Base-by-base conservation (phyloP, 2,329 filamentous ascomycete species). In the Eurotiales sp. region DNA sequence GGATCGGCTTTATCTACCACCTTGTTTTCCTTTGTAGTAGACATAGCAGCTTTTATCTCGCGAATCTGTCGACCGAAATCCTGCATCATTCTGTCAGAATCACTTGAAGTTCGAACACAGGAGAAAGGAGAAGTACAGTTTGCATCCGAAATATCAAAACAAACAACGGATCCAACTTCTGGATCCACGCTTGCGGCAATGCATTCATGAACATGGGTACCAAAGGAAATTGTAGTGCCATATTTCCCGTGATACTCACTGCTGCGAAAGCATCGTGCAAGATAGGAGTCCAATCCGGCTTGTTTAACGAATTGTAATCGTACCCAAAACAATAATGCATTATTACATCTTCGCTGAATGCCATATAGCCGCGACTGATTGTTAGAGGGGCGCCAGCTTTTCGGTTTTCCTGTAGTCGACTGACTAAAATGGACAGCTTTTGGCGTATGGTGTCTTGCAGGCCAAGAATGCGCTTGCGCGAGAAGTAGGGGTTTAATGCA, bases 291-390 rank as follows among this genome's bases (percentile, higher is more conserved):
- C 46, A 49, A 12, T 3, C 27, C 12, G 25, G 36, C 34, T 49
- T 49, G 10, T 27, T 41, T 34, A 49, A 42, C 46, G 46, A 42
- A 17, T 49, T 37, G 37, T 49, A 49, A 49, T 49, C 37, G 37
- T 42, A 49, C 36, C 46, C 37, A 49, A 49, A 49, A 22, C 46
- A 49, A 41, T 41, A 49, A 23, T 49, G 29, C 46, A 49, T 49
- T 17, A 49, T 49, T 4, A 49, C 46, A 34, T 49, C 46, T 34
- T 49, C 46, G 15, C 46, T 49, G 23, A 49, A 49, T 19, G 46
- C 36, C 46, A 49, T 49, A 22, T 22, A 49, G 12, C 46, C 46
- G 15, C 36, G 37, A 22, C 30, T 44, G 3, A 50, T 50, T 19
- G 40, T 50, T 44, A 44, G 22, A 8, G 40, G 29, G 2, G 4